A percentile compares a stretch with the other conserved stretches of the same genome.
Evolutionary conservation across 768 basidiomycete genomes (phyloP).

Genomic region (Cyclocybe aegerita): DNA sequence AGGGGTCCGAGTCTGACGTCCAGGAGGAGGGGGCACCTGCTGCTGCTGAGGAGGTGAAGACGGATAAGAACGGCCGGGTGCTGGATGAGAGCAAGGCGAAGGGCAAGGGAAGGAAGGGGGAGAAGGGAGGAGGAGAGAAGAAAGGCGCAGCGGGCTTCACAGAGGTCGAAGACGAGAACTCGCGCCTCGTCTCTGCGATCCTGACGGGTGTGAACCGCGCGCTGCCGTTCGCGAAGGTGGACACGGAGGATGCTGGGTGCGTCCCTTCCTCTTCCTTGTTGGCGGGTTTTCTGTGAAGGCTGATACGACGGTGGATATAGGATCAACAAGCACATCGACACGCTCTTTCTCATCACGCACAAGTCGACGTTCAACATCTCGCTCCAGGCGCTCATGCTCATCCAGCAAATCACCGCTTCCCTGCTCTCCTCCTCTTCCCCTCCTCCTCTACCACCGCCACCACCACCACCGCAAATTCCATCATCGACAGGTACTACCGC

Average conservation of each 20-base stretch:
- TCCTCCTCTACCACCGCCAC: constrained; percentile 37
- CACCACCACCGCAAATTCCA: constrained; percentile 41
- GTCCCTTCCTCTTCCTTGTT: constrained; percentile 18
- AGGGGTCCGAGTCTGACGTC: constrained; percentile 41
- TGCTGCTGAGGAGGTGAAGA: constrained; percentile 30
- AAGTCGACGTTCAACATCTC: constrained; percentile 96
- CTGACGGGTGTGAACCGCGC: constrained; percentile 95
- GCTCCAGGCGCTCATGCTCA: constrained; percentile 85
- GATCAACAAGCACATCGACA: constrained; percentile 85
- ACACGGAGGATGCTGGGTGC: constrained; percentile 64
- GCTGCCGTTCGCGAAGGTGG: constrained; percentile 86
- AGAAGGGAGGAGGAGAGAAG: too few species aligned
- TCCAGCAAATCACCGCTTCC: constrained; percentile 76
- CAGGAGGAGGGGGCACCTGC: too few species aligned
- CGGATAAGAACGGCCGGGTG: constrained; percentile 35
- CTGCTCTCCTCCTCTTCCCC: constrained; percentile 39
- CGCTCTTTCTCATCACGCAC: constrained; percentile 93
- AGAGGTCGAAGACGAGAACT: constrained; percentile 78
- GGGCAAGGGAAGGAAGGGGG: constrained; percentile 34
- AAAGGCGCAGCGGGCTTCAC: constrained; percentile 62
- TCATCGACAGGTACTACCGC: constrained; percentile 72
- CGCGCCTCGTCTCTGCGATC: constrained; percentile 84
- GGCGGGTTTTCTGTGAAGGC: not conserved
- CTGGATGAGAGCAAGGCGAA: constrained; percentile 30
- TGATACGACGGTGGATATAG: constrained; percentile 32